Evolutionary conservation across 1,139 yeast species (phyloP).

Genomic region (Sugiyamaella castrensis): DNA sequence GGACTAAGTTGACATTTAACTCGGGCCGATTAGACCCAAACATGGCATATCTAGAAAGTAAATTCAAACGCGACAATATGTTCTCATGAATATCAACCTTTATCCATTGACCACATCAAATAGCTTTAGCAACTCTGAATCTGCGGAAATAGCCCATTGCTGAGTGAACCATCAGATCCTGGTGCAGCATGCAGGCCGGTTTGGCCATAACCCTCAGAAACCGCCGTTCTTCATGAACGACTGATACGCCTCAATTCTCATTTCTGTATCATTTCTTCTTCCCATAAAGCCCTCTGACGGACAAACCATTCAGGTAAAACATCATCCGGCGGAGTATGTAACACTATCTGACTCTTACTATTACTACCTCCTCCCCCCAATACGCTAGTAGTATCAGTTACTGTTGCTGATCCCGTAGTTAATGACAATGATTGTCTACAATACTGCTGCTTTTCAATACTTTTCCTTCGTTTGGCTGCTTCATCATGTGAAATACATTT

Average conservation of each 20-base stretch:
- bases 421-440: not conserved
- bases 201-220: no score
- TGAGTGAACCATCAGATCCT: no score
- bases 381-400: not conserved
- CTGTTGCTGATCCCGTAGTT: not conserved
- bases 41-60: no score
- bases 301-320: constrained; percentile 72
- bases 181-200: no score
- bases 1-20: no score
- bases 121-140: no score
- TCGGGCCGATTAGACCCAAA: no score
- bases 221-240: no score
- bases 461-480: constrained; percentile 22
- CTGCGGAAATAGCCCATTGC: no score
- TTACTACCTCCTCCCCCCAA: not conserved
- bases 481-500: constrained; percentile 24
- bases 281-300: constrained; percentile 60
- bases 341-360: constrained; percentile 12
- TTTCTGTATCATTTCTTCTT: not conserved
- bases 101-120: no score
- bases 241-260: not conserved
- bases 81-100: no score
- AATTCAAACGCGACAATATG: no score
- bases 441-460: constrained; percentile 17
- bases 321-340: constrained; percentile 54